Percentiles rank a stretch among this genome's conserved stretches.
Conservation (phyloP, 257 asterid species). For the Paulownia fortunei region DNA sequence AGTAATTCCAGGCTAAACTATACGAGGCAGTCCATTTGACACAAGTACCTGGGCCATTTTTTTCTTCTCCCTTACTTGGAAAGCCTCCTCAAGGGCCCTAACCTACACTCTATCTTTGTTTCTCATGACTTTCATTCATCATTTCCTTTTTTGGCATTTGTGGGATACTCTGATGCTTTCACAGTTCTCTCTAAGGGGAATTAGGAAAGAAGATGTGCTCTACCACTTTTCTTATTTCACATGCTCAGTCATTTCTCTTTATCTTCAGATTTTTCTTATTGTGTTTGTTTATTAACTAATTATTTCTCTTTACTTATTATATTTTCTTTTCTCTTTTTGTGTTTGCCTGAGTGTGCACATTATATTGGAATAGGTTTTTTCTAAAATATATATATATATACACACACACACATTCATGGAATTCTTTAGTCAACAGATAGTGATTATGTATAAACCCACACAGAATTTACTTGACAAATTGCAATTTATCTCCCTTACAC, state of each 20-base stretch:
- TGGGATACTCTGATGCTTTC: background rate
- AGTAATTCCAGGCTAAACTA: conserved; percentile 3
- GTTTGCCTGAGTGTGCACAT: background rate
- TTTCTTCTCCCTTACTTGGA: background rate
- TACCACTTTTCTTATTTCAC: too few relatives aligned
- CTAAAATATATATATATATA: too few relatives aligned
- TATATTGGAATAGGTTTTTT: background rate
- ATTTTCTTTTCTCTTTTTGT: too few relatives aligned
- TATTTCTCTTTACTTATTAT: too few relatives aligned
- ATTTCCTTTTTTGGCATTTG: background rate
- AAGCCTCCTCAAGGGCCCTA: conserved; percentile 9
- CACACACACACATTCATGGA: background rate
- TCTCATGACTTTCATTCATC: background rate
- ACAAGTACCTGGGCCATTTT: background rate
- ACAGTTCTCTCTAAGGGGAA: background rate
- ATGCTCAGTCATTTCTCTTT: too few relatives aligned
- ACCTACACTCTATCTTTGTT: background rate
- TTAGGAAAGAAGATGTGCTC: background rate
- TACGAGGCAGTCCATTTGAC: background rate
- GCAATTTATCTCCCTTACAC: background rate
- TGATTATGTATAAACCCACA: background rate
- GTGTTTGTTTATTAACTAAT: too few relatives aligned
- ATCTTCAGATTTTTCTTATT: too few relatives aligned
- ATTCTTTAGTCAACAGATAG: background rate
- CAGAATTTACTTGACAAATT: background rate